These are phyloP conservation scores for Vaccinium corymbosum DNA, from an alignment of 148 eudicot species.

Conservation along the genomic window DNA sequence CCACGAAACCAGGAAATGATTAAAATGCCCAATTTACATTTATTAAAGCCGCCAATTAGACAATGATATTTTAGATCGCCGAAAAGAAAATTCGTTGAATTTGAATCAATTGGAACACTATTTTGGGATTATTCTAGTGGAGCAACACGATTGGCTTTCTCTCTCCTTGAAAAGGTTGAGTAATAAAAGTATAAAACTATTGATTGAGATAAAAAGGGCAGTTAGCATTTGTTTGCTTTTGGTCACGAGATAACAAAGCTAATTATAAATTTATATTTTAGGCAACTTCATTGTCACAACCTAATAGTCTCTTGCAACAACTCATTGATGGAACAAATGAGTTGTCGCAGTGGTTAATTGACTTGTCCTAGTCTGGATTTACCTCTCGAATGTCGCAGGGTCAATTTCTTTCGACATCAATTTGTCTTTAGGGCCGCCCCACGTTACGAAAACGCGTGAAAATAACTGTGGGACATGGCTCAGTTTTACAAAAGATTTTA, in stretches of 20 bases:
- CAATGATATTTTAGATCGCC: background rate
- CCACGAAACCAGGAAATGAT: slow-evolving; percentile 1
- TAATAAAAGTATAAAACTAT: background rate
- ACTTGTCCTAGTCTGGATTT: too few species aligned
- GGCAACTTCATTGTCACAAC: slow-evolving; percentile 5
- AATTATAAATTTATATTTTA: background rate
- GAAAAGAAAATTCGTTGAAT: background rate
- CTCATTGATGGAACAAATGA: too few species aligned
- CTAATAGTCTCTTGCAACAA: background rate
- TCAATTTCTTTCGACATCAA: too few species aligned
- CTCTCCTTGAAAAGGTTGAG: background rate
- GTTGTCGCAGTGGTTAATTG: too few species aligned
- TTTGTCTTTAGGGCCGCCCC: too few species aligned
- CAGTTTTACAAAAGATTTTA: too few species aligned
- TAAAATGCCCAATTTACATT: background rate
- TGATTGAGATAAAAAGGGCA: background rate
- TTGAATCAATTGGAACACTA: background rate
- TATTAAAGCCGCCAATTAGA: background rate
- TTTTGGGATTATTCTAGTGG: background rate
- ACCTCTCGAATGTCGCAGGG: too few species aligned
- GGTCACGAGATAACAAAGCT: background rate
- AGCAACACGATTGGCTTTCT: background rate
- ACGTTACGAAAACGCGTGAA: too few species aligned
- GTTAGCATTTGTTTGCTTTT: background rate
- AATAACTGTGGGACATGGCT: too few species aligned